Percentiles rank a stretch among this genome's conserved stretches.
Conservation (phyloP, 306 rosid genomes). For the Heteromeles arbutifolia region DNA sequence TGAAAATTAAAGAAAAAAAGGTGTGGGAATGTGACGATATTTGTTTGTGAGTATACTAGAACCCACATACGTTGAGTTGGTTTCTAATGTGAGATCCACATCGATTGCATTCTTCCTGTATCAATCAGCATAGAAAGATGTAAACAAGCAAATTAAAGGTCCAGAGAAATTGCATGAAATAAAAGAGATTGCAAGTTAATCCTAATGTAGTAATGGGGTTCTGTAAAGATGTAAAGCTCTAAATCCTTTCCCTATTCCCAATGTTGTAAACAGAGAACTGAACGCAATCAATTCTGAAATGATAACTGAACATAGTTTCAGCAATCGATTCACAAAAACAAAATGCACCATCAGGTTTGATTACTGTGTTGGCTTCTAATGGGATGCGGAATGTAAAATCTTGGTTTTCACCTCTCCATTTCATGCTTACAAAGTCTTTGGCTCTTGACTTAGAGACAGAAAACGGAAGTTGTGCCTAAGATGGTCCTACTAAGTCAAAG, state of each 20-base stretch:
- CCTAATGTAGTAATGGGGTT: too few species aligned
- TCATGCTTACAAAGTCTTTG: too few species aligned
- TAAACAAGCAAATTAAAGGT: background rate
- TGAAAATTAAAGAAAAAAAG: background rate
- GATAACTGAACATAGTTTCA: too few species aligned
- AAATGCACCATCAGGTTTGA: too few species aligned
- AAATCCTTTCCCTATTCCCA: too few species aligned
- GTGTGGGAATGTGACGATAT: background rate
- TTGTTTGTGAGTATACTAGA: background rate
- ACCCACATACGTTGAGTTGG: conserved; percentile 42
- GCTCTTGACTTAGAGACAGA: conserved; percentile 55
- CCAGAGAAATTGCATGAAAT: background rate
- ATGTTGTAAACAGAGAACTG: too few species aligned
- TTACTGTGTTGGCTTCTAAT: too few species aligned
- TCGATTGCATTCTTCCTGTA: conserved; percentile 63
- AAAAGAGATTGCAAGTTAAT: background rate
- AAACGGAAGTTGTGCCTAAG: conserved; percentile 47
- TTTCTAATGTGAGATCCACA: conserved; percentile 57
- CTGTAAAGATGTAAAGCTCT: too few species aligned
- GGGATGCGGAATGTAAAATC: too few species aligned
- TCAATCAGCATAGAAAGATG: conserved; percentile 19
- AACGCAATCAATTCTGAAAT: too few species aligned
- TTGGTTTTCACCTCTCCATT: too few species aligned
- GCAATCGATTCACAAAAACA: too few species aligned
- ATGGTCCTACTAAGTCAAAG: conserved; percentile 21